Evolutionary conservation across 495 filamentous ascomycete genomes (phyloP).

Genomic region (Aspergillus hancockii): DNA sequence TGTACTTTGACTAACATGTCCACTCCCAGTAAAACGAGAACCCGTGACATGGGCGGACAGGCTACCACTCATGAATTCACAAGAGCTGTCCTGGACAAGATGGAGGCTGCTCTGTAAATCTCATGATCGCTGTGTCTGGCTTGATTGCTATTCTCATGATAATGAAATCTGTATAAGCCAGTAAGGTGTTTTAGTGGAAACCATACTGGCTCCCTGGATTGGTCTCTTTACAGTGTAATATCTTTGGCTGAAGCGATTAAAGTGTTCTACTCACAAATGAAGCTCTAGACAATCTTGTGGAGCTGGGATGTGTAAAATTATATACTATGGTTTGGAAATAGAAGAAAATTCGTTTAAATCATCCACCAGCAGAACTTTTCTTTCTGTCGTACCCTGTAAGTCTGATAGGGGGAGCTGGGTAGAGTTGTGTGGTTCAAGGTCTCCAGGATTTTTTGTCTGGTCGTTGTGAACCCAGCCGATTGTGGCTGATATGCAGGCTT

Average conservation of each 20-base stretch:
- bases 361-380: constrained; percentile 2
- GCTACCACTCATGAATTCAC: constrained; percentile 93
- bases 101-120: constrained; percentile 67
- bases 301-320: constrained; percentile 24
- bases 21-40: constrained; percentile 68
- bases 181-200: constrained; percentile 12
- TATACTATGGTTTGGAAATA: constrained; percentile 19
- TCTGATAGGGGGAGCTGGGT: neutral
- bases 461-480: neutral
- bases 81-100: constrained; percentile 84
- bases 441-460: neutral
- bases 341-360: constrained; percentile 10
- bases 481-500: no score
- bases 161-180: constrained; percentile 20
- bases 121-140: constrained; percentile 17
- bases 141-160: constrained; percentile 27
- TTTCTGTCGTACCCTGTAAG: neutral
- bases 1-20: constrained; percentile 22
- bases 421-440: neutral
- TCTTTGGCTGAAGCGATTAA: constrained; percentile 32
- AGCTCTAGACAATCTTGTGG: constrained; percentile 30
- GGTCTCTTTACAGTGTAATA: constrained; percentile 37
- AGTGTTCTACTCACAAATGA: constrained; percentile 27
- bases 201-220: constrained; percentile 14
- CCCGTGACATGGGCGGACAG: constrained; percentile 91